Base-by-base conservation (phyloP, 2,329 filamentous ascomycete species). In the Cordyceps cicadae region DNA sequence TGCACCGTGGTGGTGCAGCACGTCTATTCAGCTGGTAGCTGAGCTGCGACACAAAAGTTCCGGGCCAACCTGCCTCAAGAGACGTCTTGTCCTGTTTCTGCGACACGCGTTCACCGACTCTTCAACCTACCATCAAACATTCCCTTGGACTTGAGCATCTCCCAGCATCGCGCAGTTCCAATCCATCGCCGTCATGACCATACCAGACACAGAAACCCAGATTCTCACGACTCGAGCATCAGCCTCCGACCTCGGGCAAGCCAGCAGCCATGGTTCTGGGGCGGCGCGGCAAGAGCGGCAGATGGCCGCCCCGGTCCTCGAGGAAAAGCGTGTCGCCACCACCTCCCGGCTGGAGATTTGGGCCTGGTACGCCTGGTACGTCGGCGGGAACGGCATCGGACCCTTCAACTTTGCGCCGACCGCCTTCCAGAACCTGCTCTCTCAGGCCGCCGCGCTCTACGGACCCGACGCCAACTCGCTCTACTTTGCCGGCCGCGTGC, bases 311-410 rank as follows among this genome's bases (percentile, higher is more conserved):
- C 29, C 29, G n/a, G 5, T 43, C 15, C 41, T 60, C 2, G 19
- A 41, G 15, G 50, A 60, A 15, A 19, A 29, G 5, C n/a, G 49
- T 5, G 46, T 60, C 15, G 49, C 50, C 11, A 53, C 50, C 11
- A 60, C 58, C 3, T 52, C 57, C 21, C 54, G 34, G 29, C 29
- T 50, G 58, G 58, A 54, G 19, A 60, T 62, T 26, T 59, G 60
- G 41, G 49, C 60, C 12, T 63, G 55, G 52, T 71, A 71, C 53
- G 62, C 64, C 53, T 87, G 87, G 70, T 88, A 88, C 67, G 80
- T 87, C 56, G 86, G 86, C 51, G 82, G 86, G 67, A 88, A 88
- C 69, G 12, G 29, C 29, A 4, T 29, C 29, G 29, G 29, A 7
- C 29, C 29, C 29, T 29, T 29, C 29, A 29, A 29, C 29, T 29